Conservation (phyloP, 2,329 filamentous ascomycete genomes). For the Paecilomyces sp. region DNA sequence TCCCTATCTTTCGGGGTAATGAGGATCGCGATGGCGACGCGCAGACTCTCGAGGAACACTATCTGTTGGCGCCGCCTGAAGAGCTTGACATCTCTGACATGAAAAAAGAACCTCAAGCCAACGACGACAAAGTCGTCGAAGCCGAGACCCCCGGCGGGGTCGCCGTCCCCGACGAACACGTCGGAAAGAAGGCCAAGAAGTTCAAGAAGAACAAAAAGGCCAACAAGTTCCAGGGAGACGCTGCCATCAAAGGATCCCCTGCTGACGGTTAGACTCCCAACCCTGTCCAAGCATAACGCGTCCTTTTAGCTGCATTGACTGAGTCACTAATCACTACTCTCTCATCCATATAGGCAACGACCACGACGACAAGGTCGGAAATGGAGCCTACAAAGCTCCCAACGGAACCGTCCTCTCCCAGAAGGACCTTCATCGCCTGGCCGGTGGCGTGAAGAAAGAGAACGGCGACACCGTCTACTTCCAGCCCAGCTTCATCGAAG, state of each 20-base stretch:
- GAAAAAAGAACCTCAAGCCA: not conserved
- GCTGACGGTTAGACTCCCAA: not conserved
- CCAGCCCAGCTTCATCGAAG: constrained; percentile 14
- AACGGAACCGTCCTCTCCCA: constrained; percentile 5
- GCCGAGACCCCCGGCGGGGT: not conserved
- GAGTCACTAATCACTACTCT: not conserved
- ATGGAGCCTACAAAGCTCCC: constrained; percentile 4
- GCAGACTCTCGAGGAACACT: not conserved
- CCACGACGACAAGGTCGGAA: not conserved
- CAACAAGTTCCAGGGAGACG: not conserved
- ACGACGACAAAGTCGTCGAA: not conserved
- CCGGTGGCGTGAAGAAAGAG: constrained; percentile 8
- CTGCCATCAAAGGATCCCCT: not conserved
- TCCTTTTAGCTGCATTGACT: not conserved
- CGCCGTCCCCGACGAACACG: not conserved
- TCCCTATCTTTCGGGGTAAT: not conserved
- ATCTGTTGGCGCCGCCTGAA: not conserved
- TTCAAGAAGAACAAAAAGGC: not conserved
- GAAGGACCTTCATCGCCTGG: constrained; percentile 2
- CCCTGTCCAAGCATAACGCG: not conserved
- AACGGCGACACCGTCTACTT: constrained; percentile 16
- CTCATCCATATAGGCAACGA: not conserved
- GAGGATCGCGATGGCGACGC: not conserved
- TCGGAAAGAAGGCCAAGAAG: not conserved
- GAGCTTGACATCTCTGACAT: not conserved